These are phyloP conservation scores for Phoenix dactylifera DNA, from an alignment of 176 grass and related monocot species.

Conservation along the genomic window DNA sequence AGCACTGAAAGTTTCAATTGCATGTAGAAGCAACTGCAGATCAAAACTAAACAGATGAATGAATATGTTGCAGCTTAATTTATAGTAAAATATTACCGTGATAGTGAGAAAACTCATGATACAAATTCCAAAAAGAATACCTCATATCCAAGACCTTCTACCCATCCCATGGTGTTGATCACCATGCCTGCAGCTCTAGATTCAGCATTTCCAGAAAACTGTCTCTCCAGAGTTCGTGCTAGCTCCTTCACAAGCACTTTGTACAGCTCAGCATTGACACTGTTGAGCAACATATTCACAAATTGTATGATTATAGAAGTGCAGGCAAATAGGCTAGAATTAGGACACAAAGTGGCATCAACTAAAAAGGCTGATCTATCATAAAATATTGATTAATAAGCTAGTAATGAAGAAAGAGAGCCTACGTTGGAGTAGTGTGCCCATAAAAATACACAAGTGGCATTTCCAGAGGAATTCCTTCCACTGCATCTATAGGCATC, in stretches of 20 bases:
- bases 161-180: constrained; percentile 98
- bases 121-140: constrained; percentile 17
- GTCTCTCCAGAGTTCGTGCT: constrained; percentile 71
- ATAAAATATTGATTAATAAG: too few species aligned
- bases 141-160: constrained; percentile 95
- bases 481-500: constrained; percentile 88
- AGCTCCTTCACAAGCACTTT: constrained; percentile 95
- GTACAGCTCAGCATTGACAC: constrained; percentile 77
- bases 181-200: constrained; percentile 90
- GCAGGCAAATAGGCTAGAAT: too few species aligned
- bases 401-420: not conserved
- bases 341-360: not conserved
- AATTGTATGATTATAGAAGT: not conserved
- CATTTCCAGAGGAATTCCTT: constrained; percentile 98
- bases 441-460: constrained; percentile 88
- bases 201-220: constrained; percentile 86
- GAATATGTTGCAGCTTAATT: too few species aligned
- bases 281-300: constrained; percentile 6
- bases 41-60: constrained; percentile 7
- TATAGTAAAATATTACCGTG: not conserved
- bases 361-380: not conserved
- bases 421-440: constrained; percentile 76
- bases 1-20: constrained; percentile 81
- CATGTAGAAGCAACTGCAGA: constrained; percentile 74
- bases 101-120: not conserved